Base-by-base conservation (phyloP, 371 early-diverging fungal genomes). In the Mycotypha africana region DNA sequence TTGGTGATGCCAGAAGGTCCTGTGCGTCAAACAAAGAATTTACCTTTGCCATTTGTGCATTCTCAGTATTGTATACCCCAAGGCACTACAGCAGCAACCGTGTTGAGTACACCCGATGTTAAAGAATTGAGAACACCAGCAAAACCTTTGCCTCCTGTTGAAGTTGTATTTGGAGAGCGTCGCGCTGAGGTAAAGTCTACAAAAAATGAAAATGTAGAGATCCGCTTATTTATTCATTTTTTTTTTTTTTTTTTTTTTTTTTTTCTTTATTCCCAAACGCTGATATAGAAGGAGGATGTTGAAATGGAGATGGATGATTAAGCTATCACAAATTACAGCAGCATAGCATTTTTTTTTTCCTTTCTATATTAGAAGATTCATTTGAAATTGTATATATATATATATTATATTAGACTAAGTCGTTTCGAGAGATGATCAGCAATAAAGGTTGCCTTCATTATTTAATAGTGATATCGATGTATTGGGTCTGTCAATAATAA, bases 1-100 rank as follows among this genome's bases (percentile, higher is more conserved):
- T 68, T 95, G 45, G 68, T 94, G 26, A 72, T 84, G 40, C 74
- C 89, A 25, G 79, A 70, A 40, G 95, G 90, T 24, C 73, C 84
- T 30, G 61, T 84, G 40, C 81, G 86, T 51, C 78, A 86, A 45
- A 92, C 91, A 6, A 61, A 65, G 21, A 38, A 74, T 10, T 65
- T 70, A 24, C 49, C 64, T 14, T 51, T 84, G 35, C 88, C 90
- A 32, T 90, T 76, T 61, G 83, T 89, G 21, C 86, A 85, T 56
- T 85, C 85, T 36, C 81, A 77, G 47, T 80, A 76, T 47, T 64
- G 68, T 48, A 63, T 84, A 58, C 79, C 80, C 28, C 53, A 61
- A 41, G 53, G 60, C 51, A 73, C 78, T 2, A 53, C 49, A 28
- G 64, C 64, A 42, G 61, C 70, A 23, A 43, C 56, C 25, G 53